Evolutionary conservation across 2,329 filamentous ascomycete species (phyloP).

Genomic region (Mycocentrospora acerina): DNA sequence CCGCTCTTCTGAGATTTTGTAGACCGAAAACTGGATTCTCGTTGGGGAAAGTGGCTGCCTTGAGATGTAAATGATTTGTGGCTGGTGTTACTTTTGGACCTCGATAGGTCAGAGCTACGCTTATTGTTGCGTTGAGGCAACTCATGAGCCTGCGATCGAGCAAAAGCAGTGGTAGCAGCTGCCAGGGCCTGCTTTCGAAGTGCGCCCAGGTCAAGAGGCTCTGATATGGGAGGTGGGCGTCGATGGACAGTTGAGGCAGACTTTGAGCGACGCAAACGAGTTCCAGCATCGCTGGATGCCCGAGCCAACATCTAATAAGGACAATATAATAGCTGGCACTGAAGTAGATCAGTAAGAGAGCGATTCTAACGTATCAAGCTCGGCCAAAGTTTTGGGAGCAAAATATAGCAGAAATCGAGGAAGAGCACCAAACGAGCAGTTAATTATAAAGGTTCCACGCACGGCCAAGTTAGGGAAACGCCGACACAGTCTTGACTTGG

Average conservation of each 20-base stretch:
- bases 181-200: conserved; percentile 40
- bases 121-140: conserved; percentile 13
- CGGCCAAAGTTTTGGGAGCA: conserved; percentile 23
- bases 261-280: conserved; percentile 41
- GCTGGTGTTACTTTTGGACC: conserved; percentile 39
- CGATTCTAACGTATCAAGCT: conserved; percentile 19
- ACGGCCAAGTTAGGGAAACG: not conserved
- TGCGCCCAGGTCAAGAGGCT: conserved; percentile 27
- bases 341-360: conserved; percentile 18
- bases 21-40: conserved; percentile 33
- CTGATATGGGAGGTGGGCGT: conserved; percentile 13
- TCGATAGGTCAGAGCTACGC: conserved; percentile 20
- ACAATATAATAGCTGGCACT: conserved; percentile 18
- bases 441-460: not conserved
- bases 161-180: conserved; percentile 41
- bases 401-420: conserved; percentile 14
- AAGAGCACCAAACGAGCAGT: not conserved
- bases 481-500: not conserved
- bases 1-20: conserved; percentile 14
- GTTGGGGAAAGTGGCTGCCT: conserved; percentile 41
- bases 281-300: conserved; percentile 39
- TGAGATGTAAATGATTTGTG: conserved; percentile 35
- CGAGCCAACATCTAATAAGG: conserved; percentile 34
- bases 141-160: conserved; percentile 32
- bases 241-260: conserved; percentile 37